Evolutionary conservation across 371 early-diverging fungal species (phyloP).

Genomic region (Mortierella sp.): DNA sequence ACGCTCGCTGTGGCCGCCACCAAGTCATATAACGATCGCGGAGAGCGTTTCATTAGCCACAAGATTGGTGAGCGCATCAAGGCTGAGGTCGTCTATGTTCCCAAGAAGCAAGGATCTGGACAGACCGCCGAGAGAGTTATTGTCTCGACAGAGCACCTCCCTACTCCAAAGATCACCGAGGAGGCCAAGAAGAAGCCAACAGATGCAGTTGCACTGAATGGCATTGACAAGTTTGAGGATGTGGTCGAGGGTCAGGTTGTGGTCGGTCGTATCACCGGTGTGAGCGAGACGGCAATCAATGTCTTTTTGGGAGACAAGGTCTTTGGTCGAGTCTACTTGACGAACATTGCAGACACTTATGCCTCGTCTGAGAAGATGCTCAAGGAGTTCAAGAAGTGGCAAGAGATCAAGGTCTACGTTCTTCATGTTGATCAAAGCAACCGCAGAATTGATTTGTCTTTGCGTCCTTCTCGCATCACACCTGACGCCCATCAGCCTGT

Average conservation of each 20-base stretch:
- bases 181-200: slow-evolving; percentile 42
- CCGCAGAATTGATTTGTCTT: slow-evolving; percentile 70
- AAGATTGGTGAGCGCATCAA: slow-evolving; percentile 66
- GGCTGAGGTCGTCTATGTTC: slow-evolving; percentile 52
- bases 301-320: slow-evolving; percentile 63
- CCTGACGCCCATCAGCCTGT: slow-evolving; percentile 42
- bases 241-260: slow-evolving; percentile 62
- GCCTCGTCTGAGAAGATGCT: slow-evolving; percentile 57
- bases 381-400: slow-evolving; percentile 56
- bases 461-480: slow-evolving; percentile 66
- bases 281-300: slow-evolving; percentile 57
- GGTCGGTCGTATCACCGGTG: slow-evolving; percentile 61
- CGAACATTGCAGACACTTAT: slow-evolving; percentile 70
- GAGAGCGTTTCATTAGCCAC: slow-evolving; percentile 64
- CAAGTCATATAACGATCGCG: slow-evolving; percentile 64
- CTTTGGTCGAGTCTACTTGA: slow-evolving; percentile 68
- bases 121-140: slow-evolving; percentile 57
- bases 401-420: slow-evolving; percentile 65
- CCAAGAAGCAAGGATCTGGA: slow-evolving; percentile 37
- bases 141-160: slow-evolving; percentile 41
- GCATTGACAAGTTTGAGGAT: slow-evolving; percentile 54
- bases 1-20: slow-evolving; percentile 66
- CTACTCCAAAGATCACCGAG: slow-evolving; percentile 42
- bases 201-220: slow-evolving; percentile 15
- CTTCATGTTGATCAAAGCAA: slow-evolving; percentile 59